These are phyloP conservation scores for Heimioporus sp. DNA, from an alignment of 768 basidiomycete genomes.

Conservation along the genomic window DNA sequence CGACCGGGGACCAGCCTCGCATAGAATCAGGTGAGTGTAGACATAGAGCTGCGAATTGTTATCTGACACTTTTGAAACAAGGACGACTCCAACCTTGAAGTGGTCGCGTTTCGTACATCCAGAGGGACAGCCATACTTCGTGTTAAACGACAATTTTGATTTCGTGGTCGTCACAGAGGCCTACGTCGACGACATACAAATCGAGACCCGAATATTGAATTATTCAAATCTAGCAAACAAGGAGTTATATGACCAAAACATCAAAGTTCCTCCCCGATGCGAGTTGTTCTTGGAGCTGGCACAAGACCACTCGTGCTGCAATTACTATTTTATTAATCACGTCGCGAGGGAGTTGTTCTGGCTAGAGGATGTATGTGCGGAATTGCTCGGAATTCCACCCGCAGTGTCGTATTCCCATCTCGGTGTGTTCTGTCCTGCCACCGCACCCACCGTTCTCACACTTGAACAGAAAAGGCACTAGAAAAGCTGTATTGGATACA, in stretches of 20 bases:
- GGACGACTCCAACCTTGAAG: background rate
- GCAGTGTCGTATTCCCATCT: conserved; percentile 62
- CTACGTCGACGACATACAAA: conserved; percentile 40
- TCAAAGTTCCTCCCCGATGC: conserved; percentile 35
- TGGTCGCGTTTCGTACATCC: conserved; percentile 56
- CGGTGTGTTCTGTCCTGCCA: conserved; percentile 21
- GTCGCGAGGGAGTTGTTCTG: conserved; percentile 48
- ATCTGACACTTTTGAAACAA: conserved; percentile 6
- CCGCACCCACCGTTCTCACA: conserved; percentile 5
- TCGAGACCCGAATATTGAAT: conserved; percentile 32
- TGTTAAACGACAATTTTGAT: conserved; percentile 8
- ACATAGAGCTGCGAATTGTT: background rate
- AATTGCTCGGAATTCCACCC: conserved; percentile 41
- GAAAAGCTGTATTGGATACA: conserved; percentile 62
- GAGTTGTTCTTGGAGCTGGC: conserved; percentile 54
- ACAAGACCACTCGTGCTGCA: conserved; percentile 39
- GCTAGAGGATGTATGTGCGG: conserved; percentile 46
- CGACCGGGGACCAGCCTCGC: conserved; percentile 4
- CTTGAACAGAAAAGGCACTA: conserved; percentile 40
- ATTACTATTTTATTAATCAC: conserved; percentile 60
- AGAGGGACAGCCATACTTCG: conserved; percentile 59
- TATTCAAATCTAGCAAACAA: conserved; percentile 39
- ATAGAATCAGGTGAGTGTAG: conserved; percentile 2
- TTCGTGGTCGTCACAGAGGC: conserved; percentile 56
- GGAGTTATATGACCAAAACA: conserved; percentile 26